These are phyloP conservation scores for Psilocybe sp. DNA, from an alignment of 768 basidiomycete species.

Conservation along the genomic window DNA sequence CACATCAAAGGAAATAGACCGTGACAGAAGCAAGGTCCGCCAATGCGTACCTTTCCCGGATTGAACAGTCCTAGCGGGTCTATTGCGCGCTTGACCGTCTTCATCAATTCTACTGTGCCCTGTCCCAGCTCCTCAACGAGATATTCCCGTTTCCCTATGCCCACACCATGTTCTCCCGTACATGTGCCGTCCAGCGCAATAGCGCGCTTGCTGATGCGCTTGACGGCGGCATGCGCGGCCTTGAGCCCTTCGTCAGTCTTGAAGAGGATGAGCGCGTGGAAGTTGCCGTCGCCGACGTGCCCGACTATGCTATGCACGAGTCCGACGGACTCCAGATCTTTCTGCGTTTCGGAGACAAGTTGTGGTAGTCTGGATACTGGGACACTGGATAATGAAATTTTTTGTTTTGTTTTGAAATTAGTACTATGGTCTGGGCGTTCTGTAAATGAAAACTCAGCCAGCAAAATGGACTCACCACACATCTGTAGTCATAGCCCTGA, in stretches of 20 bases:
- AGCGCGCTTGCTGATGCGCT: conserved; percentile 64
- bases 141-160: conserved; percentile 78
- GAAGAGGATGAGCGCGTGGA: conserved; percentile 55
- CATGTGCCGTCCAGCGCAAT: conserved; percentile 75
- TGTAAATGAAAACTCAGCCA: neutral
- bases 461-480: conserved; percentile 59
- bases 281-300: conserved; percentile 71
- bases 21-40: no score
- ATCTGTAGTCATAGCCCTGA: conserved; percentile 67
- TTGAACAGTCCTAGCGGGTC: conserved; percentile 80
- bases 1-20: no score
- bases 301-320: conserved; percentile 68
- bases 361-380: conserved; percentile 65
- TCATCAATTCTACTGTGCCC: conserved; percentile 84
- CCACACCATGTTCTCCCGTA: conserved; percentile 84
- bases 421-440: neutral
- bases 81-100: conserved; percentile 67
- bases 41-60: conserved; percentile 67
- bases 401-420: neutral
- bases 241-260: conserved; percentile 51
- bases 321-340: conserved; percentile 57
- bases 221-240: conserved; percentile 42
- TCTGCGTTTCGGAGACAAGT: conserved; percentile 64
- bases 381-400: conserved; percentile 32
- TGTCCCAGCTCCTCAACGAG: conserved; percentile 75